Evolutionary conservation across 139 green algal species (phyloP).

Genomic region (Chlorella sp.): DNA sequence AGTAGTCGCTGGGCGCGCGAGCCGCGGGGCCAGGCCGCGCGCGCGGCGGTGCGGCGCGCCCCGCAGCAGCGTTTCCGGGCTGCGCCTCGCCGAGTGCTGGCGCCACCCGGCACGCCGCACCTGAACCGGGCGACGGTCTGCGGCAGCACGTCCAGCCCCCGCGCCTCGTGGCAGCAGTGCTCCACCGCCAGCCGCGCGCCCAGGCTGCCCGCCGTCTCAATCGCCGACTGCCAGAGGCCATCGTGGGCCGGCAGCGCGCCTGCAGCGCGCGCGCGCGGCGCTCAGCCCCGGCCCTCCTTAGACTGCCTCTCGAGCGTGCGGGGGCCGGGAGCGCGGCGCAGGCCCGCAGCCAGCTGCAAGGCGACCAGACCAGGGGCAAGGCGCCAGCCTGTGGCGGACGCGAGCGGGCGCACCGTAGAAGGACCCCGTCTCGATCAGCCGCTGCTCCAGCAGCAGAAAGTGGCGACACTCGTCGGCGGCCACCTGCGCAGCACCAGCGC

Average conservation of each 20-base stretch:
- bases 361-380: too few relatives aligned
- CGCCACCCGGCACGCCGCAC: too few relatives aligned
- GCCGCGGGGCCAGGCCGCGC: background rate
- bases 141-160: conserved; percentile 89
- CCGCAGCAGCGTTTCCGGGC: conserved; percentile 15
- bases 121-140: conserved; percentile 85
- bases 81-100: background rate
- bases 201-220: conserved; percentile 51
- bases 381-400: too few relatives aligned
- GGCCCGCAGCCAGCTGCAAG: too few relatives aligned
- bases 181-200: conserved; percentile 85
- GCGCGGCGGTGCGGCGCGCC: background rate
- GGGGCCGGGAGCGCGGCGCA: too few relatives aligned
- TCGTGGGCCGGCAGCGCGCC: conserved; percentile 82
- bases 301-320: too few relatives aligned
- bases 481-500: conserved; percentile 69
- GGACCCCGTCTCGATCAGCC: conserved; percentile 56
- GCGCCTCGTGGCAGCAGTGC: conserved; percentile 88
- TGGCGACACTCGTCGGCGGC: conserved; percentile 88
- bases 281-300: too few relatives aligned
- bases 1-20: background rate
- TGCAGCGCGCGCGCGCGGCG: too few relatives aligned
- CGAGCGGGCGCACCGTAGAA: too few relatives aligned
- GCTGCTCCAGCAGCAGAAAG: conserved; percentile 65
- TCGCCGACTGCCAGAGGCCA: conserved; percentile 86